Base-by-base conservation (phyloP, 306 rosid species). In the Glycine tomentella region DNA sequence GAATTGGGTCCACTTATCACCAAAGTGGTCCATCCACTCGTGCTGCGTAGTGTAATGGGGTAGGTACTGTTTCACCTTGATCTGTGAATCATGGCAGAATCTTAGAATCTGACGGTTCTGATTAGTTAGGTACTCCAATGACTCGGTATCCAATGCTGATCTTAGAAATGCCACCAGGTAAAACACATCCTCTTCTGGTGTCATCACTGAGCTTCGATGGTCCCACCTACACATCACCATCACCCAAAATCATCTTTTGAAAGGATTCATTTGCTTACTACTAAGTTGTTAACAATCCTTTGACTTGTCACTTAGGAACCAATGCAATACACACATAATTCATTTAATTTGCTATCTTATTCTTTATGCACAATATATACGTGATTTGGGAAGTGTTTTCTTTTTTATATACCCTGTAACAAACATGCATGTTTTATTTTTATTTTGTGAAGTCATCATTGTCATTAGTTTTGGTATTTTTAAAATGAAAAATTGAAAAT, bases 11-110 rank as follows among this genome's bases (percentile, higher is more conserved):
- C 99, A 95, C 91, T 90, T 93, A 77, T 93, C 90, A 1, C 98
- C 99, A 25, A 89, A 95, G 87, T 95, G 98, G 87, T 90, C 93
- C 87, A 72, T 76, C 99, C 98, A 95, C 13, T 95, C 97, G 61
- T 85, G 73, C 50, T 87, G 86, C 0, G 85, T 86, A 3, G 90
- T 88, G 91, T 89, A 93, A 85, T 93, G 98, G 65, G 99, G 99
- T 15, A 95, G 89, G 90, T 95, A 95, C 83, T 93, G 98, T 87
- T 91, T 95, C 55, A 84, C 90, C 82, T 83, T 68, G 75, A 95
- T 91, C 82, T 88, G 78, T 2, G 87, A 91, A 34, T 90, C 90
- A 12, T 82, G 72, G 65, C 98, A 93, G 90, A 91, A 95, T 66
- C 71, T 82, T 67, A 95, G 84, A 69, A 93, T 93, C 87, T 70